Evolutionary conservation across 345 rosid genomes (phyloP).

Genomic region (Turnera subulata): DNA sequence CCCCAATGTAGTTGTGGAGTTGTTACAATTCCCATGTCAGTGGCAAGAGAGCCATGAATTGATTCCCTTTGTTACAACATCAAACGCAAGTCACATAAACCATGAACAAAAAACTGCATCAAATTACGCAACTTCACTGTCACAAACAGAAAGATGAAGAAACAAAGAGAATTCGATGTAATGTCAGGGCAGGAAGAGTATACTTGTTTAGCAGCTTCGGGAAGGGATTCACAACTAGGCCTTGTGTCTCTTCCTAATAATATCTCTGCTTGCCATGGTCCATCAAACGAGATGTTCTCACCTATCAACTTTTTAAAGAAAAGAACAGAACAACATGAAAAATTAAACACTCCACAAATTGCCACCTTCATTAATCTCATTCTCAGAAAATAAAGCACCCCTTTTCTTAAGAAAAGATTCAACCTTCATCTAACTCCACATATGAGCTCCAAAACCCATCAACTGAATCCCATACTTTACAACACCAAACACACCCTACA

Average conservation of each 20-base stretch:
- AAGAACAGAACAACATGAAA: background rate
- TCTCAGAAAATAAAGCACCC: background rate
- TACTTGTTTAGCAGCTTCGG: slow-evolving; percentile 72
- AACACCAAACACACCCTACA: too few species aligned
- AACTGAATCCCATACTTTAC: too few species aligned
- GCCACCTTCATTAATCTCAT: background rate
- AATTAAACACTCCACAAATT: background rate
- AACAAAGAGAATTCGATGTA: background rate
- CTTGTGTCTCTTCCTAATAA: slow-evolving; percentile 88
- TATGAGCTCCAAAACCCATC: too few species aligned
- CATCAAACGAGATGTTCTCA: slow-evolving; percentile 46
- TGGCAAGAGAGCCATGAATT: slow-evolving; percentile 55
- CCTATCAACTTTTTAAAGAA: slow-evolving; percentile 38
- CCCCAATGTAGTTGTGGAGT: slow-evolving; percentile 98
- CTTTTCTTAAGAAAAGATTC: too few species aligned
- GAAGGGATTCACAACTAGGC: slow-evolving; percentile 89
- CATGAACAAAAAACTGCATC: background rate
- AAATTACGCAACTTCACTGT: background rate
- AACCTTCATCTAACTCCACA: too few species aligned
- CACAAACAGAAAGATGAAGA: background rate
- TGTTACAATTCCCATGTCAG: slow-evolving; percentile 76
- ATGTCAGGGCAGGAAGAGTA: background rate
- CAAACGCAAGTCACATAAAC: slow-evolving; percentile 6
- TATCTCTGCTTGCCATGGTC: slow-evolving; percentile 47
- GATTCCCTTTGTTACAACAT: slow-evolving; percentile 47